These are phyloP conservation scores for Cercospora sp. DNA, from an alignment of 2,329 filamentous ascomycete species.

Conservation along the genomic window DNA sequence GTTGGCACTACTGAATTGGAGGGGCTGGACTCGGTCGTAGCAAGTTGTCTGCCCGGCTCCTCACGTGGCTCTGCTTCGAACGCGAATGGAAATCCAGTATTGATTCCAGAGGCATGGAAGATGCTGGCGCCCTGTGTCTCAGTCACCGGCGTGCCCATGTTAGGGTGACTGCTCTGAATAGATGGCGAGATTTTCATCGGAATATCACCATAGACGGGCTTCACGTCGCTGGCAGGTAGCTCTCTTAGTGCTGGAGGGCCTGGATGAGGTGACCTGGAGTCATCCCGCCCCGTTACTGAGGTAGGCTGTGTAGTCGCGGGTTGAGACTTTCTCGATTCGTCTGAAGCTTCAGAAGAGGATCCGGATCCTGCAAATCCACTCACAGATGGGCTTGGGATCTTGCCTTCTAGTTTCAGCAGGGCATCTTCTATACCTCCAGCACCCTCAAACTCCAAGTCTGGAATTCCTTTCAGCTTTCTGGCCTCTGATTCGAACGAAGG, in stretches of 20 bases:
- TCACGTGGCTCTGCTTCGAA: not conserved
- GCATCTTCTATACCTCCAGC: slow-evolving; percentile 85
- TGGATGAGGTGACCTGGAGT: slow-evolving; percentile 7
- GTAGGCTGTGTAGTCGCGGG: slow-evolving; percentile 11
- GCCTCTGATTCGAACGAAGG: slow-evolving; percentile 87
- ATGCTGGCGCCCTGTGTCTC: slow-evolving; percentile 40
- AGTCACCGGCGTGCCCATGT: slow-evolving; percentile 31
- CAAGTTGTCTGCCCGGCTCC: not conserved
- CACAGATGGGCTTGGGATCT: slow-evolving; percentile 24
- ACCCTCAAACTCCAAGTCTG: slow-evolving; percentile 65
- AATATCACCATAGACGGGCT: slow-evolving; percentile 21
- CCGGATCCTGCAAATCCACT: slow-evolving; percentile 16
- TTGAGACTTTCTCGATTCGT: not conserved
- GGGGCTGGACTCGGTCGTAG: slow-evolving; percentile 17
- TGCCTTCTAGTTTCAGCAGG: slow-evolving; percentile 86
- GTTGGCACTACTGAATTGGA: slow-evolving; percentile 25
- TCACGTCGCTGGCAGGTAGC: slow-evolving; percentile 19
- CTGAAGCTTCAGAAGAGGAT: not conserved
- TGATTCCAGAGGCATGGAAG: slow-evolving; percentile 32
- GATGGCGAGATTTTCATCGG: slow-evolving; percentile 23
- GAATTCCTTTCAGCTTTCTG: slow-evolving; percentile 80
- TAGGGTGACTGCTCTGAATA: slow-evolving; percentile 12
- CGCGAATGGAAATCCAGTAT: slow-evolving; percentile 7
- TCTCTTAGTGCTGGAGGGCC: slow-evolving; percentile 17
- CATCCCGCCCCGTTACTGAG: slow-evolving; percentile 1